These are phyloP conservation scores for Albifimbria verrucaria DNA, from an alignment of 2,329 filamentous ascomycete genomes.

Conservation along the genomic window DNA sequence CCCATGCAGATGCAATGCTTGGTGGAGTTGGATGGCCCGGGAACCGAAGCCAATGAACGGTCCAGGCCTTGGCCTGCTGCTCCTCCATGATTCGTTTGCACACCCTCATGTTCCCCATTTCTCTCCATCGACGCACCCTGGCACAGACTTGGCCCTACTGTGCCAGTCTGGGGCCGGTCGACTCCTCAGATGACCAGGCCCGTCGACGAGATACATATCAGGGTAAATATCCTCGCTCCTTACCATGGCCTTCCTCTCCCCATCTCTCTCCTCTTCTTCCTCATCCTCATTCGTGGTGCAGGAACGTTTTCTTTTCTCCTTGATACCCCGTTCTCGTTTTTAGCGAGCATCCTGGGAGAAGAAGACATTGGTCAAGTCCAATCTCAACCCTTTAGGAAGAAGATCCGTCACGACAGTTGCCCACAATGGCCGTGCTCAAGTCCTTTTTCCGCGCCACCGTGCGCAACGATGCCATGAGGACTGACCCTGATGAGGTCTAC, in stretches of 20 bases:
- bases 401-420: constrained; percentile 11
- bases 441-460: constrained; percentile 52
- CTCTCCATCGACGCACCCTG: too few species aligned
- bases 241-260: not conserved
- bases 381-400: too few species aligned
- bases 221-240: not conserved
- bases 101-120: not conserved
- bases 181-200: not conserved
- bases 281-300: not conserved
- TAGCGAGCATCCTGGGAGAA: not conserved
- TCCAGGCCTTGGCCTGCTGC: too few species aligned
- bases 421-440: not conserved
- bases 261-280: not conserved
- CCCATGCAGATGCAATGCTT: not conserved
- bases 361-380: too few species aligned
- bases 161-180: not conserved
- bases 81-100: not conserved
- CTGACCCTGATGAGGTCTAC: constrained; percentile 65
- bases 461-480: constrained; percentile 68
- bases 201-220: not conserved
- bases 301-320: too few species aligned
- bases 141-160: too few species aligned
- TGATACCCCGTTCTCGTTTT: too few species aligned
- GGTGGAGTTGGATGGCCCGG: not conserved
- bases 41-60: not conserved